Evolutionary conservation across 345 rosid species (phyloP), one percentile per base, ranked within the genome.

Genomic region (Eucalyptus cloeziana): DNA sequence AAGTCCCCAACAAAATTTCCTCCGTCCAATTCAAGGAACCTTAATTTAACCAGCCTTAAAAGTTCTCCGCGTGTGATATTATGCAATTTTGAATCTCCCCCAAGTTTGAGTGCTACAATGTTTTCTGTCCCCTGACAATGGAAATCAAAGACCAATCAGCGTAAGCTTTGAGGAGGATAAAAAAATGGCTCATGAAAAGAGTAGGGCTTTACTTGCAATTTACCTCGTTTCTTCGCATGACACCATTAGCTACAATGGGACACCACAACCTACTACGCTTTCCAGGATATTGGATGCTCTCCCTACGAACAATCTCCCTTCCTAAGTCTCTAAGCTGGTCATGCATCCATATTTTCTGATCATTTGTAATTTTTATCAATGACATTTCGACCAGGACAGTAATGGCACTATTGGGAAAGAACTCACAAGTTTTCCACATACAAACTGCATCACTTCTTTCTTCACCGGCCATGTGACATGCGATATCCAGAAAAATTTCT

Each of bases 61-160:
- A 45, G 51, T n/a, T 85, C 31, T n/a, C 21, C 86, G 0, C 51
- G 9, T 25, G 86, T 85, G 86, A 85, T 22, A 24, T 30, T 9
- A 85, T 50, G 51, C 49, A 24, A 27, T 85, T 85, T 50, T 44
- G 50, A 30, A 47, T 47, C 25, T 37, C 22, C 54, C 52, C 58
- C 64, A 31, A 86, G 87, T 19, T 76, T 51, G 49, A 86, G 50
- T 81, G 90, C 54, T 76, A 45, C 47, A 33, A 85, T n/a, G 52
- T 92, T 45, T 85, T n/a, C 21, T 44, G 86, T 85, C 21, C 86
- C 93, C 93, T 93, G n/a, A 3, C 69, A 27, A 60, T 60, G 31
- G 69, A 27, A 60, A 60, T 60, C 69, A 60, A 60, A 1, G 16
- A 27, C 31, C 69, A 60, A 60, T 60, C 16, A 11, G 31, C 31